Percentiles rank a stretch among this genome's conserved stretches.
Conservation (phyloP, 192 early-diverging fungal genomes). For the Backusella macrospora region DNA sequence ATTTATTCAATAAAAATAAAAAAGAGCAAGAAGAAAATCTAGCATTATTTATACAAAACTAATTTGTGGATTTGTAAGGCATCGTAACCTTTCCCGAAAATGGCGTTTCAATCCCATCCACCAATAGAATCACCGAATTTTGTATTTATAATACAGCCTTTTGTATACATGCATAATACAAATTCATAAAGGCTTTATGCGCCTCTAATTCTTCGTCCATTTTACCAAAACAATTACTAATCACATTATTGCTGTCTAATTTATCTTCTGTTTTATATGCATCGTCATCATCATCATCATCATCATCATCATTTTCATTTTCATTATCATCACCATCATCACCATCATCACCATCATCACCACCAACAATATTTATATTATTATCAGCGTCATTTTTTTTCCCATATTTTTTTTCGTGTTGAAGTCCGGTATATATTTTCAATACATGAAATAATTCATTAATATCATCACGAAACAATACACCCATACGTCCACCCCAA, state of each 20-base stretch:
- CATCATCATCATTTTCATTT: not conserved
- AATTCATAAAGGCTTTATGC: conserved; percentile 31
- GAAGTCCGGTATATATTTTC: not conserved
- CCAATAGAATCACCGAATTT: not conserved
- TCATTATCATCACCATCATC: not conserved
- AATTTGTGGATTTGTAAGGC: not conserved
- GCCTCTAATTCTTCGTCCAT: conserved; percentile 24
- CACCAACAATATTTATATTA: too few relatives aligned
- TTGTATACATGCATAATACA: conserved; percentile 24
- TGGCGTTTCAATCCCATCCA: not conserved
- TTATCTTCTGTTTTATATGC: not conserved
- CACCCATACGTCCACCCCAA: conserved; percentile 37
- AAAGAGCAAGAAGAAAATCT: not conserved
- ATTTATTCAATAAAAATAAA: not conserved
- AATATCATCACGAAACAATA: conserved; percentile 33
- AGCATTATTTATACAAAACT: not conserved
- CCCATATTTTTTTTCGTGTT: not conserved
- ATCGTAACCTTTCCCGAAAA: not conserved
- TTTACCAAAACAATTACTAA: not conserved
- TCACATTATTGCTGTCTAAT: not conserved
- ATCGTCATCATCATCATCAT: not conserved
- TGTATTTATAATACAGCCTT: conserved; percentile 1
- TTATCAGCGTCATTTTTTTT: not conserved
- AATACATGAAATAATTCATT: conserved; percentile 20
- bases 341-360: not conserved